phyloP scores from a whole-genome alignment of 2,329 filamentous ascomycete species.

The Macrophomina tecta region DNA sequence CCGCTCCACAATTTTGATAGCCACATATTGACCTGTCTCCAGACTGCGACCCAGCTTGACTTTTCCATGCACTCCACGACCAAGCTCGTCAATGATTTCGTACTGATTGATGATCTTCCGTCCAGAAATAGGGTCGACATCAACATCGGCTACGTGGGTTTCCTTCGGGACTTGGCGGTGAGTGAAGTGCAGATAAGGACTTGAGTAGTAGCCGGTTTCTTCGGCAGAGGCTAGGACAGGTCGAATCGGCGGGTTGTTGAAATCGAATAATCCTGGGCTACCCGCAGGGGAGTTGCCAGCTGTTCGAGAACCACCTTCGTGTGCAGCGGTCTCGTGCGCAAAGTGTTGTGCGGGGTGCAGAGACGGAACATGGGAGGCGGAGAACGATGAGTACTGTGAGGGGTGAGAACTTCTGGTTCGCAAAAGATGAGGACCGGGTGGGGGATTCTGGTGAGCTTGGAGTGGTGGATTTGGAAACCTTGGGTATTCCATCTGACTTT shows the following conservation, averaged over 20 bases:
- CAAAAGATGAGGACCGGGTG: conserved; percentile 43
- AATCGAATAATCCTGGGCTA: conserved; percentile 56
- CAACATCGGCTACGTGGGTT: conserved; percentile 89
- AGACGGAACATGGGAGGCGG: conserved; percentile 37
- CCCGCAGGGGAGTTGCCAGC: conserved; percentile 54
- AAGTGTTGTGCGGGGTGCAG: conserved; percentile 50
- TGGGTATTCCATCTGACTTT: conserved; percentile 50
- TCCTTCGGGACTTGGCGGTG: conserved; percentile 58
- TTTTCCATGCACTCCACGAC: conserved; percentile 94
- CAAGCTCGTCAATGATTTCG: conserved; percentile 94
- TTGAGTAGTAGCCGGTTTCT: conserved; percentile 52
- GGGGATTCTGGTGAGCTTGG: conserved; percentile 32
- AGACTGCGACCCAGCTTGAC: conserved; percentile 91
- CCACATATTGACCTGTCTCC: conserved; percentile 77
- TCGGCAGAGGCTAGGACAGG: conserved; percentile 39
- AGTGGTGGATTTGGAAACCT: conserved; percentile 27
- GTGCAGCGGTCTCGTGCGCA: conserved; percentile 38
- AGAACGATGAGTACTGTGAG: conserved; percentile 46
- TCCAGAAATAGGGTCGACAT: conserved; percentile 85
- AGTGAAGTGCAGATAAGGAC: conserved; percentile 57
- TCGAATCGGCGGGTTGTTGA: conserved; percentile 36
- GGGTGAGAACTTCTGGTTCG: conserved; percentile 52
- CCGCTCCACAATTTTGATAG: conserved; percentile 97
- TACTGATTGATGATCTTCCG: conserved; percentile 98
- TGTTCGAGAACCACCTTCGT: conserved; percentile 48